These are phyloP conservation scores for Pharnaceum exiguum DNA, from an alignment of 148 eudicot genomes.

Conservation along the genomic window DNA sequence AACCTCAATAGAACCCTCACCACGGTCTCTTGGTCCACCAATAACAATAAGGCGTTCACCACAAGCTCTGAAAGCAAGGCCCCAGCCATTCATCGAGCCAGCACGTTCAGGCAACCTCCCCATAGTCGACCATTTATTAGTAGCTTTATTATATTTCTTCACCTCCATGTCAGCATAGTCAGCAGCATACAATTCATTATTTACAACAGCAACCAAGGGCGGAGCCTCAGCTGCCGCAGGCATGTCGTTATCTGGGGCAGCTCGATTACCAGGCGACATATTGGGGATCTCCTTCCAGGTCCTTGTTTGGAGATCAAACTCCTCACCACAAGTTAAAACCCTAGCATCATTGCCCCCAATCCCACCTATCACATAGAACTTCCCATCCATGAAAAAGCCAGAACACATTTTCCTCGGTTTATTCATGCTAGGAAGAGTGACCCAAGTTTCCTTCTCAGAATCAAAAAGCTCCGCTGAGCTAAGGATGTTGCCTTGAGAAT, in stretches of 20 bases:
- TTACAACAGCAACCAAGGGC: slow-evolving; percentile 83
- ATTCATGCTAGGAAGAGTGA: slow-evolving; percentile 56
- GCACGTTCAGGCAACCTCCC: slow-evolving; percentile 82
- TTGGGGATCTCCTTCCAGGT: slow-evolving; percentile 64
- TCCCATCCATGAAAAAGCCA: slow-evolving; percentile 78
- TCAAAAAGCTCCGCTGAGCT: slow-evolving; percentile 66
- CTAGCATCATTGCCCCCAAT: slow-evolving; percentile 39
- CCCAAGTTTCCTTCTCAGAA: slow-evolving; percentile 62
- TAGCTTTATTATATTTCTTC: slow-evolving; percentile 50
- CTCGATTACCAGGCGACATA: slow-evolving; percentile 66
- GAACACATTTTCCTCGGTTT: slow-evolving; percentile 83
- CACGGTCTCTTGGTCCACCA: slow-evolving; percentile 59
- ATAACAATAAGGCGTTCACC: slow-evolving; percentile 70
- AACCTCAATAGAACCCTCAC: slow-evolving; percentile 60
- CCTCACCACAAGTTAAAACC: slow-evolving; percentile 75
- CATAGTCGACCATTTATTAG: slow-evolving; percentile 43
- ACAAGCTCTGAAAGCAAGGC: slow-evolving; percentile 86
- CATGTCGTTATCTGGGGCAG: slow-evolving; percentile 28
- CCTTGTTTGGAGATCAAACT: slow-evolving; percentile 47
- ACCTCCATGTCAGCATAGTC: slow-evolving; percentile 75
- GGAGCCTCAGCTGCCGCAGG: slow-evolving; percentile 75
- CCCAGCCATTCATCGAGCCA: slow-evolving; percentile 86
- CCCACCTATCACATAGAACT: slow-evolving; percentile 92
- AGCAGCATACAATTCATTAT: slow-evolving; percentile 75
- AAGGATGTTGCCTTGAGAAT: slow-evolving; percentile 41